phyloP scores from a whole-genome alignment of 768 basidiomycete species.

The Scleroderma bovista region DNA sequence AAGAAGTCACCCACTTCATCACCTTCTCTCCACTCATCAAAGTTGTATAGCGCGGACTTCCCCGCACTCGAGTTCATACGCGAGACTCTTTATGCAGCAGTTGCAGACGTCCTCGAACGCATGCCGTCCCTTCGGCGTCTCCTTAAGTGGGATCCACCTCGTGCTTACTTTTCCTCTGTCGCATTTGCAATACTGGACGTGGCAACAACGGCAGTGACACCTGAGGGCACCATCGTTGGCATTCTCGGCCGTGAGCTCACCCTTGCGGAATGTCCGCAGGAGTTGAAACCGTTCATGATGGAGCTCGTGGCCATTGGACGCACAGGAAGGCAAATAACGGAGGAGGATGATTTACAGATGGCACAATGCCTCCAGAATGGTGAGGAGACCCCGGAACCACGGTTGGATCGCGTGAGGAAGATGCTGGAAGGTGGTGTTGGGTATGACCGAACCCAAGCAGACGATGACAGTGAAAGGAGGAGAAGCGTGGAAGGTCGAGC shows the following conservation, averaged over 20 bases:
- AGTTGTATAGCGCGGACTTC: conserved; percentile 32
- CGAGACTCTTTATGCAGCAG: conserved; percentile 79
- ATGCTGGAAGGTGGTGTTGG: conserved; percentile 61
- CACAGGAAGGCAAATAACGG: conserved; percentile 42
- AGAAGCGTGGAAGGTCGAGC: conserved; percentile 59
- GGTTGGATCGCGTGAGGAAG: conserved; percentile 52
- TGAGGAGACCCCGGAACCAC: conserved; percentile 35
- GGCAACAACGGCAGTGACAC: conserved; percentile 43
- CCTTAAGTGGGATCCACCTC: conserved; percentile 56
- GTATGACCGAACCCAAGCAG: conserved; percentile 16
- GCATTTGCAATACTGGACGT: conserved; percentile 70
- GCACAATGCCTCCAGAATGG: conserved; percentile 33
- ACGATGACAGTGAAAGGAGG: conserved; percentile 15
- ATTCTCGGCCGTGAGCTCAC: conserved; percentile 53
- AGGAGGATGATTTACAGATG: conserved; percentile 49
- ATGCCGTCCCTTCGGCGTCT: conserved; percentile 49
- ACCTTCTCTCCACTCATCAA: conserved; percentile 36
- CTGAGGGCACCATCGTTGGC: conserved; percentile 42
- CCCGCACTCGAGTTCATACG: conserved; percentile 74
- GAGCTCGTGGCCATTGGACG: conserved; percentile 55
- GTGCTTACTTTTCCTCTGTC: conserved; percentile 78
- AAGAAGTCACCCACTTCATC: not conserved
- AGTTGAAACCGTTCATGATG: conserved; percentile 63
- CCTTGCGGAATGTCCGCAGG: conserved; percentile 53
- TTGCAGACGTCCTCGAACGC: conserved; percentile 62